A percentile compares a stretch with the other conserved stretches of the same genome.
Conservation (phyloP, 768 basidiomycete genomes). For the Boletus coccyginus region DNA sequence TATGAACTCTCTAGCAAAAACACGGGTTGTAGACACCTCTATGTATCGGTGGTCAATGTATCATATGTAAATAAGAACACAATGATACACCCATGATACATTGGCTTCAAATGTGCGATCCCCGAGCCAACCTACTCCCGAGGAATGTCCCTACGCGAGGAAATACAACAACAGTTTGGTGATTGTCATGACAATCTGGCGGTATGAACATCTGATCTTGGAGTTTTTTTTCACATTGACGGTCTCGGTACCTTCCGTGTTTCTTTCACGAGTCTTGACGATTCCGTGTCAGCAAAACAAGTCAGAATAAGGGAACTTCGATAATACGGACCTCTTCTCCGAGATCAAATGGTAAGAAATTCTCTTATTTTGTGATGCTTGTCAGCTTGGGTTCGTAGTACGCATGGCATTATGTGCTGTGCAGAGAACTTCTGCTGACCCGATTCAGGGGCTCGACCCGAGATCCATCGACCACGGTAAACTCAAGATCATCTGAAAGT, state of each 20-base stretch:
- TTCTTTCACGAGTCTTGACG: conserved; percentile 11
- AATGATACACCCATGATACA: conserved; percentile 4
- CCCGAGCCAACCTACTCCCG: not conserved
- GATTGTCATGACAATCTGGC: not conserved
- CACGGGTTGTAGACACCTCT: not conserved
- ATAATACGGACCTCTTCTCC: conserved; percentile 11
- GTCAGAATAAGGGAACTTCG: not conserved
- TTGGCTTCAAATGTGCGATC: not conserved
- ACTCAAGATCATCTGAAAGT: conserved; percentile 14
- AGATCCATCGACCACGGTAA: conserved; percentile 23
- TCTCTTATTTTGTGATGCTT: conserved; percentile 6
- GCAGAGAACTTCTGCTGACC: conserved; percentile 12
- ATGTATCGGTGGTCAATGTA: not conserved
- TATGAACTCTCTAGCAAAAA: not conserved
- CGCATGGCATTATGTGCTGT: not conserved
- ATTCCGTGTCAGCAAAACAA: not conserved
- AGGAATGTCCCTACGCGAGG: not conserved
- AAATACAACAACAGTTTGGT: not conserved
- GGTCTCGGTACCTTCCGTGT: conserved; percentile 19
- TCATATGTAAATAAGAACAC: conserved; percentile 1
- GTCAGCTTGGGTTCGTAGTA: conserved; percentile 6
- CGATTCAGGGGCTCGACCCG: conserved; percentile 7
- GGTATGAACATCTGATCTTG: conserved; percentile 6
- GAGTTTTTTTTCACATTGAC: conserved; percentile 11
- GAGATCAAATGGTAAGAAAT: conserved; percentile 7